These are phyloP conservation scores for Mycena venus DNA, from an alignment of 768 basidiomycete species.

Conservation along the genomic window DNA sequence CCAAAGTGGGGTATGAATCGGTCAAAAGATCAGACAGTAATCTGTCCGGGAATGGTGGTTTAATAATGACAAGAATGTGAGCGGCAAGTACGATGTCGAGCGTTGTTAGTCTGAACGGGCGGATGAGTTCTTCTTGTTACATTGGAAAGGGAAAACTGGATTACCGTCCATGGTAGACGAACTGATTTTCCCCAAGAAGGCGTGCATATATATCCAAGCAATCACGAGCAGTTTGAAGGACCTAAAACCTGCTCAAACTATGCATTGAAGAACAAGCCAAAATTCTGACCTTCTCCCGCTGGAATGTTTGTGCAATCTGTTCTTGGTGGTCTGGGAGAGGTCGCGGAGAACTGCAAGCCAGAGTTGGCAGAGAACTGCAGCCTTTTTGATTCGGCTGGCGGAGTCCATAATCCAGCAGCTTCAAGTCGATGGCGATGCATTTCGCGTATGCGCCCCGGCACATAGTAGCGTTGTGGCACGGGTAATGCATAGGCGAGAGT, in stretches of 20 bases:
- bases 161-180: slow-evolving; percentile 67
- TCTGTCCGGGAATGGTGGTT: slow-evolving; percentile 73
- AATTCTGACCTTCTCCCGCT: slow-evolving; percentile 69
- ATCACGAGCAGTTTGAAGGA: slow-evolving; percentile 69
- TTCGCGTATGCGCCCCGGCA: slow-evolving; percentile 73
- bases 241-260: slow-evolving; percentile 50
- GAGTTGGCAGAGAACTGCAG: not conserved
- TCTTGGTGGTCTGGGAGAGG: slow-evolving; percentile 42
- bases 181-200: slow-evolving; percentile 63
- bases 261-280: not conserved
- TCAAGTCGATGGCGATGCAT: slow-evolving; percentile 70
- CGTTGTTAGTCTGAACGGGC: slow-evolving; percentile 64
- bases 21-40: slow-evolving; percentile 66
- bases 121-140: not conserved
- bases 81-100: slow-evolving; percentile 79
- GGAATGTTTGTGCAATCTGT: slow-evolving; percentile 68
- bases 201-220: slow-evolving; percentile 71
- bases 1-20: slow-evolving; percentile 69
- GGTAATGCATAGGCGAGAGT: slow-evolving; percentile 69
- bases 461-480: slow-evolving; percentile 81
- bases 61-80: slow-evolving; percentile 71
- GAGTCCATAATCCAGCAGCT: slow-evolving; percentile 73
- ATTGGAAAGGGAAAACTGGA: not conserved
- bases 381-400: not conserved
- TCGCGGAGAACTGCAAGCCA: not conserved